Percentiles rank a stretch among this genome's conserved stretches.
These are phyloP conservation scores for Diplocarpon rosae DNA, from an alignment of 2,329 filamentous ascomycete genomes.

Conservation along the genomic window DNA sequence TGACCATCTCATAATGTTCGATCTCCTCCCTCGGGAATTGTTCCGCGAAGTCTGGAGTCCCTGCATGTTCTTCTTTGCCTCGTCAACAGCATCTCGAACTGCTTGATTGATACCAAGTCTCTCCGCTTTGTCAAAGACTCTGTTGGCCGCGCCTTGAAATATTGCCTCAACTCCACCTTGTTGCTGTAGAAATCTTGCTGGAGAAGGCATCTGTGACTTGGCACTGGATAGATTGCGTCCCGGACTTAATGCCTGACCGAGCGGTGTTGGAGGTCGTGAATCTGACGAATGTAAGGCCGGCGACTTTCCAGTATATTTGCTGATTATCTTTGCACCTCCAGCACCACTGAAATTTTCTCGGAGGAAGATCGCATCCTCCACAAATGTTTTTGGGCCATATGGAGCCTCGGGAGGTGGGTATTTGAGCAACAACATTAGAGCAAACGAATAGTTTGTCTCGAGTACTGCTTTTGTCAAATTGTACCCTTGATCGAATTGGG, in stretches of 20 bases:
- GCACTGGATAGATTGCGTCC: conserved; percentile 16
- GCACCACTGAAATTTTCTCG: conserved; percentile 49
- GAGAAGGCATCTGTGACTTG: conserved; percentile 25
- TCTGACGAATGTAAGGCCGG: conserved; percentile 28
- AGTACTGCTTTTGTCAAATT: conserved; percentile 47
- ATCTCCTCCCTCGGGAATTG: conserved; percentile 22
- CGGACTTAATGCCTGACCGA: conserved; percentile 19
- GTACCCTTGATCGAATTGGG: neutral
- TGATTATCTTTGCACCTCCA: conserved; percentile 55
- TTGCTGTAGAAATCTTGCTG: conserved; percentile 34
- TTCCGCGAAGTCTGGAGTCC: conserved; percentile 48
- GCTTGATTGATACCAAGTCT: conserved; percentile 71
- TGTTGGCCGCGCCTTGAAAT: conserved; percentile 66
- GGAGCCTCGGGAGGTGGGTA: conserved; percentile 60
- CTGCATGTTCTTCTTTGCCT: conserved; percentile 67
- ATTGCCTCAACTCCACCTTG: conserved; percentile 53
- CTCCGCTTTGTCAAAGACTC: conserved; percentile 61
- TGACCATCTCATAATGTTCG: conserved; percentile 22
- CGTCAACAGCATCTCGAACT: conserved; percentile 68
- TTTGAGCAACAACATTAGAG: conserved; percentile 69
- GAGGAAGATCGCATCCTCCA: conserved; percentile 74
- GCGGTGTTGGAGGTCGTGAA: conserved; percentile 23
- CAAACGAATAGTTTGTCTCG: conserved; percentile 77
- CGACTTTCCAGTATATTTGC: conserved; percentile 55
- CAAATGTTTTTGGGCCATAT: conserved; percentile 64